Evolutionary conservation across 805 yeast species (phyloP).

Genomic region (Priceomyces castillae): DNA sequence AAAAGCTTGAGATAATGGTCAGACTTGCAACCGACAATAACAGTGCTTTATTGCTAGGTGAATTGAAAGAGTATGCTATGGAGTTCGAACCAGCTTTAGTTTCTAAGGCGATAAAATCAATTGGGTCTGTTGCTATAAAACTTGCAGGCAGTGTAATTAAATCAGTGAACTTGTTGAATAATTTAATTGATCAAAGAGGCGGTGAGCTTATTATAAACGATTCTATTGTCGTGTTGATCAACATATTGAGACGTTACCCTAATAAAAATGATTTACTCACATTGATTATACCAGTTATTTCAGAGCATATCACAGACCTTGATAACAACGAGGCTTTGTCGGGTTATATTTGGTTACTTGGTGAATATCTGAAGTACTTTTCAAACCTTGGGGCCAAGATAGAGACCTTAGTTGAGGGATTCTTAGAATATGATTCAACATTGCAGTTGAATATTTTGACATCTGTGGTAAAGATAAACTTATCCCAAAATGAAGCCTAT

Average conservation of each 20-base stretch:
- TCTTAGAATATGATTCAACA: conserved; percentile 55
- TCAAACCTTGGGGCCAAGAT: conserved; percentile 50
- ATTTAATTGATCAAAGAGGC: conserved; percentile 59
- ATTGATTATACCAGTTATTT: conserved; percentile 54
- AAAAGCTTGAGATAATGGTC: conserved; percentile 71
- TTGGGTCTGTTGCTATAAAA: conserved; percentile 72
- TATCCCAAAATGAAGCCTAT: conserved; percentile 19
- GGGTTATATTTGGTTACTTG: conserved; percentile 67
- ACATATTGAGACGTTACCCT: conserved; percentile 65
- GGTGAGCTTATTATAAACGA: conserved; percentile 62
- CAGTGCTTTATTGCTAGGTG: conserved; percentile 58
- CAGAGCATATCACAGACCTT: conserved; percentile 46
- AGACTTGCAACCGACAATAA: conserved; percentile 64
- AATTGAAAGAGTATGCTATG: conserved; percentile 76
- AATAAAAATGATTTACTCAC: conserved; percentile 47
- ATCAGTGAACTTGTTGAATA: conserved; percentile 59
- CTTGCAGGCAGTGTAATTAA: conserved; percentile 51
- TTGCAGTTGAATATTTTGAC: conserved; percentile 62
- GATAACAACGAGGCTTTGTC: conserved; percentile 51
- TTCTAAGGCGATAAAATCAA: conserved; percentile 58
- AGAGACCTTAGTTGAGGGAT: conserved; percentile 46
- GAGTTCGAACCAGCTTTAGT: conserved; percentile 84
- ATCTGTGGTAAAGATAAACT: conserved; percentile 57
- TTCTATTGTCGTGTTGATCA: conserved; percentile 59
- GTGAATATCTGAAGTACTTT: conserved; percentile 65